Evolutionary conservation across 108 stramenopile species (phyloP).

Genomic region (Schizochytrium sp.): DNA sequence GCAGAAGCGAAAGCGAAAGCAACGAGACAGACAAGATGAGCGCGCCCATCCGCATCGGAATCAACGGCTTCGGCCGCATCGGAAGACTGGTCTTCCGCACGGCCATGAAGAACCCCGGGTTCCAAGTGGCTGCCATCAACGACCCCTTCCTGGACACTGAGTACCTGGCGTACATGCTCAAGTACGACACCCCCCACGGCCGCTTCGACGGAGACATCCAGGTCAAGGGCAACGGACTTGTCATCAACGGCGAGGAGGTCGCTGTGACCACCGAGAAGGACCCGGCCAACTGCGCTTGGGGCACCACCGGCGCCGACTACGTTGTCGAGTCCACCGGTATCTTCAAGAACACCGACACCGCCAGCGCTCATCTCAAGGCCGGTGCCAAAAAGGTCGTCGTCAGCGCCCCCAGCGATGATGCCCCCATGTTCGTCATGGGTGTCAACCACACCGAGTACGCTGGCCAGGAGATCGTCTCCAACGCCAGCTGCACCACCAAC

Average conservation of each 20-base stretch:
- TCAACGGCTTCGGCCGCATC: slow-evolving; percentile 97
- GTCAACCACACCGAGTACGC: slow-evolving; percentile 85
- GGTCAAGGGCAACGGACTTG: slow-evolving; percentile 42
- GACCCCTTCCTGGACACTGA: slow-evolving; percentile 50
- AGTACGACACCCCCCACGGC: slow-evolving; percentile 92
- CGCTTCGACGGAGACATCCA: slow-evolving; percentile 56
- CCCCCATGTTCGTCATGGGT: slow-evolving; percentile 98
- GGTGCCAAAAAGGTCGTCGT: slow-evolving; percentile 97
- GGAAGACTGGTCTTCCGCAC: slow-evolving; percentile 92
- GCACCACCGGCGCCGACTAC: slow-evolving; percentile 77
- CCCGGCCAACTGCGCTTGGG: slow-evolving; percentile 86
- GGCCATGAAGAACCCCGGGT: slow-evolving; percentile 70
- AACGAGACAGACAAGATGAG: neutral
- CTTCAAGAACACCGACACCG: slow-evolving; percentile 76
- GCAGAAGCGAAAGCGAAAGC: neutral
- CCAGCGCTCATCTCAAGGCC: slow-evolving; percentile 69
- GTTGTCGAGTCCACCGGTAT: slow-evolving; percentile 93
- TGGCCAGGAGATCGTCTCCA: slow-evolving; percentile 87
- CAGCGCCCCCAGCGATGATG: slow-evolving; percentile 87
- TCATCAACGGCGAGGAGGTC: slow-evolving; percentile 57
- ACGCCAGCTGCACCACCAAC: slow-evolving; percentile 98
- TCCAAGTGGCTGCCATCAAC: slow-evolving; percentile 91
- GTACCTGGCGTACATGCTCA: slow-evolving; percentile 77
- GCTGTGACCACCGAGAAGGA: slow-evolving; percentile 86
- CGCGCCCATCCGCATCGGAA: slow-evolving; percentile 64